phyloP scores from a whole-genome alignment of 1,284 basidiomycete genomes.

The Microbotryum lychnidis-dioicae region DNA sequence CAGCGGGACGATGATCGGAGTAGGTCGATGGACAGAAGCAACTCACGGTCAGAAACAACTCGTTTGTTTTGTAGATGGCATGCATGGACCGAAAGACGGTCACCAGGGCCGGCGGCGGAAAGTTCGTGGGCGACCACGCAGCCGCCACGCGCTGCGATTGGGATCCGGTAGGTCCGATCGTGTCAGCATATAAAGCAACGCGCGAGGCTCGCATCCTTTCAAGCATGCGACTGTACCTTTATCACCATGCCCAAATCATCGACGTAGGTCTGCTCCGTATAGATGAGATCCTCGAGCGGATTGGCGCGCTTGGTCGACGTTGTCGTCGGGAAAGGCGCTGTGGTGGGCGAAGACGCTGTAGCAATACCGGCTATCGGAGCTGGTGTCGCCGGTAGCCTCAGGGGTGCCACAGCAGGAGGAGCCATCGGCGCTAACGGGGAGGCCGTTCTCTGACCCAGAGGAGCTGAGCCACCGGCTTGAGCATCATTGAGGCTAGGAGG shows the following conservation, averaged over 20 bases:
- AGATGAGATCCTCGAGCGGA: conserved; percentile 83
- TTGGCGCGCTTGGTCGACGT: conserved; percentile 45
- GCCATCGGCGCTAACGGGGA: too few species aligned
- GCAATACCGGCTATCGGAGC: too few species aligned
- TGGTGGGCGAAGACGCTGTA: too few species aligned
- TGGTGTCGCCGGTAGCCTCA: too few species aligned
- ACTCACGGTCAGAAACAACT: conserved; percentile 64
- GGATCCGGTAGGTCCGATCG: too few species aligned
- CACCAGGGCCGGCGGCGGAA: conserved; percentile 86
- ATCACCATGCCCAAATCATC: conserved; percentile 83
- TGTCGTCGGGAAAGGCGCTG: too few species aligned
- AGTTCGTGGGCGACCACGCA: conserved; percentile 90
- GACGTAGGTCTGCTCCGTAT: conserved; percentile 89
- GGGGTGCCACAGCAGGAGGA: too few species aligned
- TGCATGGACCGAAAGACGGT: conserved; percentile 91
- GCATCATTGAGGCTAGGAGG: too few species aligned
- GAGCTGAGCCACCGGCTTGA: too few species aligned
- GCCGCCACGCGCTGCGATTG: conserved; percentile 74
- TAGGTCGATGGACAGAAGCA: background rate
- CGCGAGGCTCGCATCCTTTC: too few species aligned
- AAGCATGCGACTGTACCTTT: conserved; percentile 48
- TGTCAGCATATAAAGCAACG: too few species aligned
- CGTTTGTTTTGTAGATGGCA: conserved; percentile 82
- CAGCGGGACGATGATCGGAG: background rate
- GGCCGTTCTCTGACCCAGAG: too few species aligned